Base-by-base conservation (phyloP, 805 yeast genomes). In the Candida fluviatilis region DNA sequence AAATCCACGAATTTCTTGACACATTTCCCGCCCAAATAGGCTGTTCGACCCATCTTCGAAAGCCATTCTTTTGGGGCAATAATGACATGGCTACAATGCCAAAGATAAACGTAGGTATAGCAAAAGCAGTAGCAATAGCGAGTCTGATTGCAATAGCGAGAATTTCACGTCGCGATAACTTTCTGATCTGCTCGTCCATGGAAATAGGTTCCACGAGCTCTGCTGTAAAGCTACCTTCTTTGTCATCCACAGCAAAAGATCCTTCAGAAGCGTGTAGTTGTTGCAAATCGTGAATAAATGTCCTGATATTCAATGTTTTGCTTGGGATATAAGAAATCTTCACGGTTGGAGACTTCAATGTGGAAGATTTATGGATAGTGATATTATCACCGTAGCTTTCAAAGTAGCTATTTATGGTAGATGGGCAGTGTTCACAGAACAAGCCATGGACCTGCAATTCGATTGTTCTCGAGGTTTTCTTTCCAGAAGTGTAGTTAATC, bases 391-490 rank as follows among this genome's bases (percentile, higher is more conserved):
- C 89, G 46, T 69, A 78, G 5, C 65, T 63, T 1, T 60, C 50
- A 30, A 84, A 60, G 23, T 72, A 72, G 3, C 65, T 58, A 50
- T 70, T 72, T 21, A 84, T 69, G 1, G 69, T 53, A 24, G 67
- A 72, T 1, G 91, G 91, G 53, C 91, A 84, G 50, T 79, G 76
- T 11, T 69, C 74, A 58, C 91, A 84, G 53, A 60, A 79, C 86
- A 84, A 82, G 1, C 89, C 89, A 1, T 65, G 66, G 6, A 83
- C 67, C 31, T 63, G 67, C 38, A 84, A 60, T 42, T 74, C 74
- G 32, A 83, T 73, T 0, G 79, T 67, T 46, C 91, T 68, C 3
- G 82, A 65, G 32, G 60, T 65, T 30, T 66, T 68, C 43, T 71
- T 69, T 2, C 69, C 63, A n/a, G 73, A 66, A 1, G 75, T 66